Evolutionary conservation across 2,329 filamentous ascomycete species (phyloP), one percentile per base, ranked within the genome.

Genomic region (Bisporella sp.): DNA sequence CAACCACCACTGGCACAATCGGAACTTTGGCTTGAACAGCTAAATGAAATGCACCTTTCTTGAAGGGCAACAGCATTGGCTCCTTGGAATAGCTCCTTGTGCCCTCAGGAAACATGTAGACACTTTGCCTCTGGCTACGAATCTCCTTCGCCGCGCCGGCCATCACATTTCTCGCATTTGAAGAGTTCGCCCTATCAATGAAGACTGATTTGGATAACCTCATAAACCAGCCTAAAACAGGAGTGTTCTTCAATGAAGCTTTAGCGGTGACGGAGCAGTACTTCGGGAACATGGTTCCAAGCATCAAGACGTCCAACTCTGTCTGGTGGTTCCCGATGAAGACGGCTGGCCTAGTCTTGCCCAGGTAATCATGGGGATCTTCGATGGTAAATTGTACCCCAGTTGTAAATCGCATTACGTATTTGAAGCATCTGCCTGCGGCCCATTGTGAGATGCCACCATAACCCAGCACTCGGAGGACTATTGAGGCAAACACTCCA

Each of bases 11-110:
- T 0, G 93, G 93, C 4, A 99, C 85, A 61, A 99, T 88, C 30
- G 91, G 91, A 5, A 96, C 93, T 58, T 89, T 87, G 2, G 92
- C 92, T 74, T 97, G 88, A 21, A 99, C 81, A 43, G 93, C 93
- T 33, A 99, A 78, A 68, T 99, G 92, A 71, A 99, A 99, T 44
- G 92, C 93, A 53, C 93, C 93, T 75, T 99, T 99, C 73, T 99
- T 99, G 77, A 97, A 99, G n/a, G 90, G 88, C 49, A 97, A 74
- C 62, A 99, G 72, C 52, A 78, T 80, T 1, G 93, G 87, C 49
- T 91, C 84, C 61, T 85, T 81, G 51, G 87, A 78, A 71, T 97
- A 96, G 67, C 88, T 95, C 59, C 93, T 81, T 1, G 93, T 99
- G 46, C 93, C 93, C 72, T 99, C 93, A 52, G 87, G 86, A 69